These are phyloP conservation scores for Cercospora zeina DNA, from an alignment of 2,329 filamentous ascomycete species.

Conservation along the genomic window DNA sequence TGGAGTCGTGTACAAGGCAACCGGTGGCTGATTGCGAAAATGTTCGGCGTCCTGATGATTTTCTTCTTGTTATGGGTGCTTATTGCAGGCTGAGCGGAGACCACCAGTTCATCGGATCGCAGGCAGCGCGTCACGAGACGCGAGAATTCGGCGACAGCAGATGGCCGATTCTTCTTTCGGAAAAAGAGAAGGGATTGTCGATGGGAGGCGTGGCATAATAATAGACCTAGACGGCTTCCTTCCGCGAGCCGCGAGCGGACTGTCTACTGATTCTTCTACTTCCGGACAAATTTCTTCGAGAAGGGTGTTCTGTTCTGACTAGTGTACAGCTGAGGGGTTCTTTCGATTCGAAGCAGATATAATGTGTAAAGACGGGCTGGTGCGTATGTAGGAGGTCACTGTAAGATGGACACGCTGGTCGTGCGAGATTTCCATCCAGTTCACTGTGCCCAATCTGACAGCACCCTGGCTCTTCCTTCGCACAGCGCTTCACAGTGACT, in stretches of 20 bases:
- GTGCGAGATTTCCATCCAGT: neutral
- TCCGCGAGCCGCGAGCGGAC: neutral
- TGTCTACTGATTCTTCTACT: neutral
- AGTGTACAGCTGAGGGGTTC: neutral
- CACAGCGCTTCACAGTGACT: neutral
- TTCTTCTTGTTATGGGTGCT: slow-evolving; percentile 50
- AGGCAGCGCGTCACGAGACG: neutral
- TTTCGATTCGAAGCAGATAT: neutral
- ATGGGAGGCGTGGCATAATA: neutral
- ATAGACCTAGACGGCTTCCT: neutral
- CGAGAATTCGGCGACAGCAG: neutral
- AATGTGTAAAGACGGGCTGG: neutral
- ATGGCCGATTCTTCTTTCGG: neutral
- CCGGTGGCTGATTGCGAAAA: slow-evolving; percentile 84
- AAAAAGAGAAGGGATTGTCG: neutral
- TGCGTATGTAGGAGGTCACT: neutral
- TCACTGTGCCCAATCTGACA: neutral
- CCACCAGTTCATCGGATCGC: neutral
- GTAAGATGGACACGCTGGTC: neutral
- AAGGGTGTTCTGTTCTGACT: neutral
- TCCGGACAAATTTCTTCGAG: neutral
- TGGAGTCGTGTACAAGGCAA: slow-evolving; percentile 94
- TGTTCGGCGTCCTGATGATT: slow-evolving; percentile 91
- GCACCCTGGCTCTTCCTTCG: neutral
- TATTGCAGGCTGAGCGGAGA: slow-evolving; percentile 34